Base-by-base conservation (phyloP, 192 early-diverging fungal species). In the Thamnidium elegans region DNA sequence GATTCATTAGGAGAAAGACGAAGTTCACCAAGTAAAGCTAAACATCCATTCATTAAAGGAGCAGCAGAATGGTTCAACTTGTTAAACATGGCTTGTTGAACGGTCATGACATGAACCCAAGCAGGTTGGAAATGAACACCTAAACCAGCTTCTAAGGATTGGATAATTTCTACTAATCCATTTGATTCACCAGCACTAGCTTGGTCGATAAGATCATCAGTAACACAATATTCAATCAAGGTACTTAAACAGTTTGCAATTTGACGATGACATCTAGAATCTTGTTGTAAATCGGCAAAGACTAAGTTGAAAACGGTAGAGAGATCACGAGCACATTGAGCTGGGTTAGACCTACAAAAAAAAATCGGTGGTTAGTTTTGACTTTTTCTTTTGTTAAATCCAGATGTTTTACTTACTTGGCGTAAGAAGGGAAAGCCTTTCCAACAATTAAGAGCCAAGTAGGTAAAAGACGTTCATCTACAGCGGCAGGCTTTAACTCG, bases 401-500 rank as follows among this genome's bases (percentile, higher is more conserved):
- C 39, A n/a, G 34, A 14, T 26, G 3, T 21, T 20, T 4, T 19
- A 77, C 74, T 8, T 79, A 79, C 63, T 76, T 79, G 20, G 92
- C 84, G 62, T 87, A 87, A n/a, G 85, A 75, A 13, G 77, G 65
- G 70, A 91, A 95, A 0, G 87, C 87, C 63, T 85, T 86, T 32
- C 82, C 78, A 11, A 96, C 81, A 48, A 96, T 86, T 53, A 86
- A 82, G 50, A 96, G 79, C 94, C 94, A 96, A 14, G 90, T 70
- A 48, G 93, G 92, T 67, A 87, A 84, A 54, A 92, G 74, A 52
- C 82, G 78, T n/a, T 85, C 81, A 69, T 97, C 95, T 70, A 89
- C 89, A 45, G 82, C 79, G 71, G 89, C 89, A 50, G 95, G 95
- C 67, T 89, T 90, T 21, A 97, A 82, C 45, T 89, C 89, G n/a